A percentile compares a stretch with the other conserved stretches of the same genome.
phyloP scores from a whole-genome alignment of 2,329 filamentous ascomycete genomes.

The Epichloe glyceriae region DNA sequence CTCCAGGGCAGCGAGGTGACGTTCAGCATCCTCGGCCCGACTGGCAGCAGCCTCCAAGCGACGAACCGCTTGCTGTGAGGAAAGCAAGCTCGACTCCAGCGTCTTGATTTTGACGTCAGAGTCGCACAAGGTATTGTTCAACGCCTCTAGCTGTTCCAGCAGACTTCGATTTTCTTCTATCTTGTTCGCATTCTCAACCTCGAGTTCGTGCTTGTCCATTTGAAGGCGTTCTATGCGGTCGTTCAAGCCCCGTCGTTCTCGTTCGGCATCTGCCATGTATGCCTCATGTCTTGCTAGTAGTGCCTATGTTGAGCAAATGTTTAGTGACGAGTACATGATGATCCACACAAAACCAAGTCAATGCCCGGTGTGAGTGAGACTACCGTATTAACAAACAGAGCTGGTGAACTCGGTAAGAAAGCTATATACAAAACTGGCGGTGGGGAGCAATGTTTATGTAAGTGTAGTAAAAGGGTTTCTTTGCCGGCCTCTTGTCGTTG shows the following conservation, averaged over 20 bases:
- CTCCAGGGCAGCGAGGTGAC: conserved; percentile 67
- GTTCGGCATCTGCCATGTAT: conserved; percentile 85
- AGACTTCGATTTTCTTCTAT: conserved; percentile 74
- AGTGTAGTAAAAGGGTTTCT: not conserved
- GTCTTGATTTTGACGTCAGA: conserved; percentile 69
- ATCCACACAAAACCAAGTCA: not conserved
- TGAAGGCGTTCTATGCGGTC: conserved; percentile 65
- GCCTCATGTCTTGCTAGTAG: conserved; percentile 84
- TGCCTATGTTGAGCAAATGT: conserved; percentile 59
- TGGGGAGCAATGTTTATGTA: not conserved
- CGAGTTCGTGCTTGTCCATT: conserved; percentile 57
- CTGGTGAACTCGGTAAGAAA: not conserved
- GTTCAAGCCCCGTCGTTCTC: conserved; percentile 63
- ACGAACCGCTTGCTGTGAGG: conserved; percentile 64
- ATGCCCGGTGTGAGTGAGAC: not conserved
- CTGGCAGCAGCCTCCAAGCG: conserved; percentile 60
- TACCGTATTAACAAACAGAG: not conserved
- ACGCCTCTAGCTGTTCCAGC: conserved; percentile 68
- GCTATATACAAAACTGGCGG: not conserved
- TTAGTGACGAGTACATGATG: conserved; percentile 44
- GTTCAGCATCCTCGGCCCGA: conserved; percentile 66
- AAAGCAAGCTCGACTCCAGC: conserved; percentile 63
- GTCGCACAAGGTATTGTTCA: conserved; percentile 68
- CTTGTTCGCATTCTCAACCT: conserved; percentile 62
- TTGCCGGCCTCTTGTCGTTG: not conserved